These are phyloP conservation scores for Cryptococcus jaspeensis DNA, from an alignment of 1,284 basidiomycete species.

Conservation along the genomic window DNA sequence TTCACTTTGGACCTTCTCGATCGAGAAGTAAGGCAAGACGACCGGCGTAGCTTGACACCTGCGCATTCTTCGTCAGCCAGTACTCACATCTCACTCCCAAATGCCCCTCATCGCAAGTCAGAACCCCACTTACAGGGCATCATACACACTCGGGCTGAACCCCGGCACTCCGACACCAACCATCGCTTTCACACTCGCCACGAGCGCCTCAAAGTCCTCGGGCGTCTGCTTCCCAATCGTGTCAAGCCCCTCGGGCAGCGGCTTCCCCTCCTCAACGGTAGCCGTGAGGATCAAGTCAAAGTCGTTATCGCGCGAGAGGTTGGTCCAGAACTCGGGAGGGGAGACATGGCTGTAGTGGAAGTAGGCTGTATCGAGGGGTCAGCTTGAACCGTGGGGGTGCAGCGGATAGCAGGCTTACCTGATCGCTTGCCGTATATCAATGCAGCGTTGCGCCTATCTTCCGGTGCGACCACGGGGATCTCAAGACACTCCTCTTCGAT, in stretches of 20 bases:
- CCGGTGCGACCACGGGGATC: neutral
- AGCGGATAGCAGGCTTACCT: constrained; percentile 20
- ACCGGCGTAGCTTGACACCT: constrained; percentile 46
- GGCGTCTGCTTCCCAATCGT: constrained; percentile 23
- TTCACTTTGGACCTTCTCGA: constrained; percentile 18
- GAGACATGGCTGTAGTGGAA: constrained; percentile 18
- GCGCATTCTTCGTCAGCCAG: neutral
- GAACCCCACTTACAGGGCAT: constrained; percentile 27
- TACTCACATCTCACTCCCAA: neutral
- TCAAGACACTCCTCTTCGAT: constrained; percentile 16
- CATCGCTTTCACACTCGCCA: constrained; percentile 33
- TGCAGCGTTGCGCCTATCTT: constrained; percentile 26
- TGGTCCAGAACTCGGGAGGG: constrained; percentile 23
- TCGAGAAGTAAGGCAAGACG: constrained; percentile 35
- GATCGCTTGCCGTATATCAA: constrained; percentile 42
- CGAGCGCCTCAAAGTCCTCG: constrained; percentile 30
- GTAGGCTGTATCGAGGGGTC: constrained; percentile 16
- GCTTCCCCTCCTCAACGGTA: constrained; percentile 18
- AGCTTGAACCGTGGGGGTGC: too few species aligned
- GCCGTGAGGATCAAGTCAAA: constrained; percentile 32
- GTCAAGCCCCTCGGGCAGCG: constrained; percentile 36
- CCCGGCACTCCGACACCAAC: constrained; percentile 40
- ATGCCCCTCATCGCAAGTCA: neutral
- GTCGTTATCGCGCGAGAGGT: constrained; percentile 10
- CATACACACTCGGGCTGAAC: constrained; percentile 41